Base-by-base conservation (phyloP, 2,329 filamentous ascomycete genomes). In the Trichoderma cornu-damae region DNA sequence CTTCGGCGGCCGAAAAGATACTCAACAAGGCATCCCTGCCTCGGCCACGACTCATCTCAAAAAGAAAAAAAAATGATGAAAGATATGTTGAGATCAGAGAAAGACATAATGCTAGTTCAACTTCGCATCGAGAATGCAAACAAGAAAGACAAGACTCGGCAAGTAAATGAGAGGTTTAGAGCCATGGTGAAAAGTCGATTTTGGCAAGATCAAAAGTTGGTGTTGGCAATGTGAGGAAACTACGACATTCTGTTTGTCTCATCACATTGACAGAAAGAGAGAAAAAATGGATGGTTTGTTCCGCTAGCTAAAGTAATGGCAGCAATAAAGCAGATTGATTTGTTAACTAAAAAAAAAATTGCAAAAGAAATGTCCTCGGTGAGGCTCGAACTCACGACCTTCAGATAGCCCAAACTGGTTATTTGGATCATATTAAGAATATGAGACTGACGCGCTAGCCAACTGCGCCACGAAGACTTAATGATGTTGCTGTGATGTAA, bases 361-460 rank as follows among this genome's bases (percentile, higher is more conserved):
- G 4, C 18, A 62, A 61, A 60, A 59, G 44, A 28, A 11, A 22
- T 73, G 73, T 74, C 72, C 73, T 73, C 68, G 68, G 72, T 69
- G 71, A 78, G 74, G 65, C 67, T 75, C 71, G 79, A 80, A 71
- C 78, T 79, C 74, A 70, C 72, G 74, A 74, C 73, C 74, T 76
- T 75, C 75, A 74, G 66, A 68, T 68, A 30, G 56, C 65, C 61
- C 63, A 64, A 61, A 46, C 49, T 59, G 42, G n/a, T 18, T 49
- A 68, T 72, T 71, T 63, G 61, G 60, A 62, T 65, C 60, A 64
- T 43, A 59, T 50, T 28, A 35, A 34, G 20, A 47, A 59, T 59
- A 54, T 55, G 62, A 66, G 64, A 65, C 64, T 63, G 61, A 64
- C 63, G 62, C 63, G 60, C 63, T 64, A 63, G 59, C 64, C 64